Evolutionary conservation across 306 rosid species (phyloP).

Genomic region (Cucurbita maxima): DNA sequence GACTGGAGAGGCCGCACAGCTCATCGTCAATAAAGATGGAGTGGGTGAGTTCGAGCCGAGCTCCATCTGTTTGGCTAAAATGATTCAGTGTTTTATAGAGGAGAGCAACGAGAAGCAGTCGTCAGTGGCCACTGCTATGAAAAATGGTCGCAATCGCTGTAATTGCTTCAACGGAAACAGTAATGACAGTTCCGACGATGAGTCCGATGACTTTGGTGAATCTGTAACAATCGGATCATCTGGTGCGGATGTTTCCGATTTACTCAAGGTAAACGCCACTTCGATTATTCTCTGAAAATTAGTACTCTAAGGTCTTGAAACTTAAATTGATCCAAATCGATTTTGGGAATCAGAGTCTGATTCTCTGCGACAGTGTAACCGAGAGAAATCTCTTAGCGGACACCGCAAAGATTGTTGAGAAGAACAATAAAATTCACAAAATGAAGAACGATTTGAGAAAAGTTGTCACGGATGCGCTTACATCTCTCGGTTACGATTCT

Average conservation of each 20-base stretch:
- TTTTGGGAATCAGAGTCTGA: slow-evolving; percentile 31
- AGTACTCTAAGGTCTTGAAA: not conserved
- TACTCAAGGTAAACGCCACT: slow-evolving; percentile 47
- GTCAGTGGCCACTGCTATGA: slow-evolving; percentile 15
- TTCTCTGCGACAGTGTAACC: slow-evolving; percentile 47
- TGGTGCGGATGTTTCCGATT: slow-evolving; percentile 44
- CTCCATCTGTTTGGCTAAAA: slow-evolving; percentile 68
- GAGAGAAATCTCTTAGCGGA: slow-evolving; percentile 94
- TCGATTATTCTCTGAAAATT: not conserved
- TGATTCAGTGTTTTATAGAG: slow-evolving; percentile 89
- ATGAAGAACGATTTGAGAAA: slow-evolving; percentile 60
- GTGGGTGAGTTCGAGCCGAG: slow-evolving; percentile 59
- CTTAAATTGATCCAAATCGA: not conserved
- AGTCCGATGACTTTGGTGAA: slow-evolving; percentile 51
- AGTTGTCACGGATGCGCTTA: slow-evolving; percentile 47
- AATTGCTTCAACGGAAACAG: slow-evolving; percentile 77
- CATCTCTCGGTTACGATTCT: slow-evolving; percentile 68
- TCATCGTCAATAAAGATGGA: slow-evolving; percentile 21
- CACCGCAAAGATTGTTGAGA: slow-evolving; percentile 67
- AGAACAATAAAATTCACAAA: slow-evolving; percentile 45
- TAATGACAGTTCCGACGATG: slow-evolving; percentile 88
- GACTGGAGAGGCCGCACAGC: slow-evolving; percentile 5
- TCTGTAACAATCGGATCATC: slow-evolving; percentile 35
- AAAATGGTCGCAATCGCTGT: slow-evolving; percentile 67
- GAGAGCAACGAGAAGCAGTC: slow-evolving; percentile 51